A percentile compares a stretch with the other conserved stretches of the same genome.
These are phyloP conservation scores for Parachaetomium inaequale DNA, from an alignment of 495 filamentous ascomycete species.

Conservation along the genomic window DNA sequence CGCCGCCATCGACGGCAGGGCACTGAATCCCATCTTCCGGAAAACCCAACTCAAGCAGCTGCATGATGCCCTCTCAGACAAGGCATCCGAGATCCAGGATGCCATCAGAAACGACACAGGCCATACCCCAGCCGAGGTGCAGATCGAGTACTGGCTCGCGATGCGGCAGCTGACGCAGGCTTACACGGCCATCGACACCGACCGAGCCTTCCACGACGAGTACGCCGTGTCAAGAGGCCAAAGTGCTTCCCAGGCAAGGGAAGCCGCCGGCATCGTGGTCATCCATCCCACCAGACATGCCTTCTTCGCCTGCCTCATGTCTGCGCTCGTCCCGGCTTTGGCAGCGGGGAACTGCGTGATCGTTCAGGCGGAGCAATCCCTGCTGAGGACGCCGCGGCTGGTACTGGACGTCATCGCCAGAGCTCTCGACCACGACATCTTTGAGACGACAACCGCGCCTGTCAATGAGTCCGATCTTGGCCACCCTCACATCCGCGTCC, in stretches of 20 bases:
- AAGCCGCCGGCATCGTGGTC: slow-evolving; percentile 48
- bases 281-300: slow-evolving; percentile 49
- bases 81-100: neutral
- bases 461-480: slow-evolving; percentile 18
- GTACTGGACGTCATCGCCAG: slow-evolving; percentile 6
- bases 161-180: slow-evolving; percentile 43
- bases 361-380: slow-evolving; percentile 20
- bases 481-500: slow-evolving; percentile 16
- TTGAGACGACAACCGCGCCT: neutral
- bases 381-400: neutral
- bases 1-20: slow-evolving; percentile 9
- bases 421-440: slow-evolving; percentile 1
- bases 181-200: slow-evolving; percentile 40
- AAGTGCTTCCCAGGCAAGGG: slow-evolving; percentile 28
- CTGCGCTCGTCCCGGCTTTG: slow-evolving; percentile 47
- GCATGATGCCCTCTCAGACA: slow-evolving; percentile 6
- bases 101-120: slow-evolving; percentile 9
- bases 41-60: slow-evolving; percentile 15
- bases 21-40: slow-evolving; percentile 10
- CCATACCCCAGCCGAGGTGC: slow-evolving; percentile 38
- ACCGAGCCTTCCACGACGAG: slow-evolving; percentile 44
- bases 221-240: slow-evolving; percentile 48
- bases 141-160: slow-evolving; percentile 41
- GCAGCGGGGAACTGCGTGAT: slow-evolving; percentile 53
- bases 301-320: slow-evolving; percentile 47